A percentile compares a stretch with the other conserved stretches of the same genome.
Evolutionary conservation across 805 yeast genomes (phyloP).

Genomic region (Barnettozyma wickerhamii): DNA sequence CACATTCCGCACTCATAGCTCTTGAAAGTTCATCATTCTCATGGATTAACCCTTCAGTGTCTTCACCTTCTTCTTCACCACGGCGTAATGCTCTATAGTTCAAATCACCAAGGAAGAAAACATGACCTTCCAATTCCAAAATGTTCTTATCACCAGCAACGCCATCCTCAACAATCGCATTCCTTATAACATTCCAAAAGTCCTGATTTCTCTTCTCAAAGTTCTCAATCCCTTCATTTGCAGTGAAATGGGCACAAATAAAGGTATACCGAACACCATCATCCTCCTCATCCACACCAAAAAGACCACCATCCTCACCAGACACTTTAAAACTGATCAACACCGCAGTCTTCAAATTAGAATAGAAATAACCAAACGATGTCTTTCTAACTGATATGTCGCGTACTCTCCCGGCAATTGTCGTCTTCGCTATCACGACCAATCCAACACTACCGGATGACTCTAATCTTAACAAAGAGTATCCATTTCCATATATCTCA

Average conservation of each 20-base stretch:
- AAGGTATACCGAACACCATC: conserved; percentile 42
- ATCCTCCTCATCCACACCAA: not conserved
- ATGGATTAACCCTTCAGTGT: conserved; percentile 19
- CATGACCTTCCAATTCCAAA: conserved; percentile 49
- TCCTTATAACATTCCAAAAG: conserved; percentile 43
- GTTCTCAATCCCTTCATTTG: conserved; percentile 63
- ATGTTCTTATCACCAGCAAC: conserved; percentile 39
- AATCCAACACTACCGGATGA: conserved; percentile 58
- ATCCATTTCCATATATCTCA: conserved; percentile 31
- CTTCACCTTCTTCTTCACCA: conserved; percentile 15
- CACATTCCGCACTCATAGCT: conserved; percentile 33
- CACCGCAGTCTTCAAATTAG: conserved; percentile 74
- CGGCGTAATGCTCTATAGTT: conserved; percentile 84
- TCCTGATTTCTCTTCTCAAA: conserved; percentile 47
- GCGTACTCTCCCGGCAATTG: not conserved
- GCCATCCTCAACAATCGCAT: conserved; percentile 55
- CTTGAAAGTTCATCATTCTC: conserved; percentile 33
- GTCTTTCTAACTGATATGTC: conserved; percentile 24
- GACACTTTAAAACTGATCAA: conserved; percentile 46
- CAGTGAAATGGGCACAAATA: conserved; percentile 69
- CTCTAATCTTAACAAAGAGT: conserved; percentile 38
- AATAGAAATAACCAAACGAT: conserved; percentile 53
- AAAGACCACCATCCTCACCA: too few species aligned
- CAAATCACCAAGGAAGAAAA: conserved; percentile 80
- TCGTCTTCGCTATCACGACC: conserved; percentile 27